Percentiles rank a stretch among this genome's conserved stretches.
Conservation (phyloP, 2,329 filamentous ascomycete species). For the Microcera coccophila region DNA sequence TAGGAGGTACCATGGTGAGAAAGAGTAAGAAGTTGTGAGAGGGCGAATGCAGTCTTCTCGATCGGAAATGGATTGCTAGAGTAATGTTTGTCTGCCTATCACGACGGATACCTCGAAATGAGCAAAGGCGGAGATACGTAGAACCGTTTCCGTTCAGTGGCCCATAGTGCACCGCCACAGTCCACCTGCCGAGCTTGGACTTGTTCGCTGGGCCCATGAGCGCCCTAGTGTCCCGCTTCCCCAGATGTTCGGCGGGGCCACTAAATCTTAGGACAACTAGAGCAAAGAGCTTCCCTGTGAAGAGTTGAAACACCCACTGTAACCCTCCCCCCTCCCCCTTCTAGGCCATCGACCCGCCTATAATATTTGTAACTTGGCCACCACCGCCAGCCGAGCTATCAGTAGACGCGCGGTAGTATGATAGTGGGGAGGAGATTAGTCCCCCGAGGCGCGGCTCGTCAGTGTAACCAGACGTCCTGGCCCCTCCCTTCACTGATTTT, state of each 20-base stretch:
- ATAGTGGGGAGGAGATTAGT: too few species aligned
- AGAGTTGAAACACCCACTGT: too few species aligned
- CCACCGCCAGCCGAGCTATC: too few species aligned
- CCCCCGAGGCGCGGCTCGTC: too few species aligned
- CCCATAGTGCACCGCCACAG: constrained; percentile 1
- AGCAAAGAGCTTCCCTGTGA: constrained; percentile 9
- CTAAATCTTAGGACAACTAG: constrained; percentile 10
- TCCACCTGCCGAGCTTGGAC: constrained; percentile 1
- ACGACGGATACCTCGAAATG: not conserved
- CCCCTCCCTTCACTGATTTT: too few species aligned
- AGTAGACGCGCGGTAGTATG: too few species aligned
- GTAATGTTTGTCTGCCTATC: not conserved
- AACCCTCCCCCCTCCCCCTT: constrained; percentile 8
- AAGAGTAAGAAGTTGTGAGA: not conserved
- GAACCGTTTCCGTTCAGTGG: not conserved
- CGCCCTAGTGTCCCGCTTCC: constrained; percentile 7
- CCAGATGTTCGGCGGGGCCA: constrained; percentile 13
- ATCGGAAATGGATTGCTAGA: not conserved
- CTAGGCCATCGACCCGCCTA: not conserved
- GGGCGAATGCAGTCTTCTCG: too few species aligned
- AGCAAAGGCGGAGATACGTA: not conserved
- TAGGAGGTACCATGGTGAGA: constrained; percentile 25
- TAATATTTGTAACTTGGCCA: too few species aligned
- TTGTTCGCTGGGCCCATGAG: not conserved
- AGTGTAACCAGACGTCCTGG: too few species aligned